Percentiles rank a stretch among this genome's conserved stretches.
Evolutionary conservation across 306 rosid genomes (phyloP).

Genomic region (Casuarina cunninghamiana): DNA sequence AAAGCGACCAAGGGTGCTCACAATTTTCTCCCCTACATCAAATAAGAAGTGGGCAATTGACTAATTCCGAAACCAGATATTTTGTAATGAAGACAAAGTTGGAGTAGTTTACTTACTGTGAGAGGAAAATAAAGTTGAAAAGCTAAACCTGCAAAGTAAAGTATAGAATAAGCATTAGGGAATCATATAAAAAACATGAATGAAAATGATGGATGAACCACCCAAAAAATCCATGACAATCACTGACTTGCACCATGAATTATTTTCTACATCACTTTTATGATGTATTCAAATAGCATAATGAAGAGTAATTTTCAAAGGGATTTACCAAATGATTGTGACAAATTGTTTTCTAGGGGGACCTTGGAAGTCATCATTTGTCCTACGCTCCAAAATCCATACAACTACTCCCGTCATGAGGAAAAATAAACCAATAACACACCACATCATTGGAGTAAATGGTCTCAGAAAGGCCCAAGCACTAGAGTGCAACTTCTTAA

Average conservation of each 20-base stretch:
- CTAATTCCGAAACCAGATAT: slow-evolving; percentile 24
- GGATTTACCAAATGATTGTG: no score
- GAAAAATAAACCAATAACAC: slow-evolving; percentile 42
- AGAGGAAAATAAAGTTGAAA: slow-evolving; percentile 53
- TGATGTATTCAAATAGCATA: no score
- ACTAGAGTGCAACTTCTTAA: slow-evolving; percentile 49
- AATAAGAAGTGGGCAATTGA: not conserved
- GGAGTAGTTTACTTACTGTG: slow-evolving; percentile 30
- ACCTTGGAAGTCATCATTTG: slow-evolving; percentile 82
- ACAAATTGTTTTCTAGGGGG: slow-evolving; percentile 47
- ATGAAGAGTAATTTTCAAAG: no score
- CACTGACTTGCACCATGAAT: no score
- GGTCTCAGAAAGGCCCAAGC: slow-evolving; percentile 90
- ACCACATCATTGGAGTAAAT: slow-evolving; percentile 38
- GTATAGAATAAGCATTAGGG: slow-evolving; percentile 9
- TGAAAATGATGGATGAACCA: not conserved
- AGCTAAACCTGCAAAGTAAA: slow-evolving; percentile 65
- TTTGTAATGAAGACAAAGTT: not conserved
- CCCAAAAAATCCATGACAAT: no score
- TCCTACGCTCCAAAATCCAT: slow-evolving; percentile 92
- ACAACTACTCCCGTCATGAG: slow-evolving; percentile 72
- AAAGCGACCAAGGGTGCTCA: slow-evolving; percentile 85
- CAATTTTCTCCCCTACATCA: slow-evolving; percentile 76
- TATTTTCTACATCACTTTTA: no score
- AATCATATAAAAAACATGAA: not conserved